Conservation (phyloP, 129 eudicot genomes). For the Rutidosis leptorrhynchoides region DNA sequence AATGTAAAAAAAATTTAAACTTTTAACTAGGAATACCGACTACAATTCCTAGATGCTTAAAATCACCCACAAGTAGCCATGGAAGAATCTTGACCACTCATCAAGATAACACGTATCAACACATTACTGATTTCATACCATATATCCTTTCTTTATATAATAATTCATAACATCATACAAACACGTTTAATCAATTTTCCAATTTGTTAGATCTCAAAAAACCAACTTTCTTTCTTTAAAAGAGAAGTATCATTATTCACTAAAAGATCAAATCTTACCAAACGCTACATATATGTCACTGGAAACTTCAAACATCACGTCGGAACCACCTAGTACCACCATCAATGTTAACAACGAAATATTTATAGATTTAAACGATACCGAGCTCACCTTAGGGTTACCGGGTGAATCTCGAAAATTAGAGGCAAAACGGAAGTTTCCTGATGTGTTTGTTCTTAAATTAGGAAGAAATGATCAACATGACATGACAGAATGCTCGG, state of each 20-base stretch:
- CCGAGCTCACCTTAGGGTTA: conserved; percentile 75
- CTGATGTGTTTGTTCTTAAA: conserved; percentile 40
- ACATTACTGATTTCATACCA: conserved; percentile 6
- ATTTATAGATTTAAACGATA: conserved; percentile 48
- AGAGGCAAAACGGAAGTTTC: conserved; percentile 47
- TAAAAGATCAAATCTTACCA: conserved; percentile 2
- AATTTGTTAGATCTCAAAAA: neutral
- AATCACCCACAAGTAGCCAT: conserved; percentile 37
- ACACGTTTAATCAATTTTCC: conserved; percentile 2
- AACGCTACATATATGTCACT: conserved; percentile 26
- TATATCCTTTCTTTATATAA: conserved; percentile 28
- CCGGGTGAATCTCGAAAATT: conserved; percentile 56
- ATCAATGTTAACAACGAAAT: conserved; percentile 1
- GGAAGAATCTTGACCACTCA: conserved; percentile 49
- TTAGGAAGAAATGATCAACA: conserved; percentile 25
- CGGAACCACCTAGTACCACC: conserved; percentile 36
- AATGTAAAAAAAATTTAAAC: too few relatives aligned
- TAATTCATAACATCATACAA: conserved; percentile 1
- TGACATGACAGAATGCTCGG: conserved; percentile 1
- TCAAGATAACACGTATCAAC: conserved; percentile 29
- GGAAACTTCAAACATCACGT: conserved; percentile 18
- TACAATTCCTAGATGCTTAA: too few relatives aligned
- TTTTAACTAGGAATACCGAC: too few relatives aligned
- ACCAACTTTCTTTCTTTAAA: conserved; percentile 19
- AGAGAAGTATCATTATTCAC: conserved; percentile 9